Evolutionary conservation across 495 filamentous ascomycete genomes (phyloP).

Genomic region (Pyrenopolyporus hunteri): DNA sequence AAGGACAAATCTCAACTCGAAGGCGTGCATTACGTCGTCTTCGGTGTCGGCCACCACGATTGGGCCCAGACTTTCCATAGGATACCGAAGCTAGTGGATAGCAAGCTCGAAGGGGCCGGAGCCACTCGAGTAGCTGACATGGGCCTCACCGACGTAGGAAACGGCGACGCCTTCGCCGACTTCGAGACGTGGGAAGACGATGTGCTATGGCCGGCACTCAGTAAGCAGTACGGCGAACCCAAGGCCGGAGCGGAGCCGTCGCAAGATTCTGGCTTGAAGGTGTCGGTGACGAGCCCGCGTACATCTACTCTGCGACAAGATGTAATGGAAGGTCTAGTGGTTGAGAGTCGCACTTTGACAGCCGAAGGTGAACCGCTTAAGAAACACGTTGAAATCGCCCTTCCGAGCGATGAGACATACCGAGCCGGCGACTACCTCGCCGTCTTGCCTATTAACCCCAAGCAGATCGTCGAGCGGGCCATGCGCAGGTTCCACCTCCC

Average conservation of each 20-base stretch:
- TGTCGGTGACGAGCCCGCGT: slow-evolving; percentile 64
- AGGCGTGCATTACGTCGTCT: slow-evolving; percentile 67
- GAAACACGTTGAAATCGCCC: slow-evolving; percentile 67
- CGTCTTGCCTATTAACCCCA: slow-evolving; percentile 71
- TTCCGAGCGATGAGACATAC: slow-evolving; percentile 71
- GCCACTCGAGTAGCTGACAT: slow-evolving; percentile 59
- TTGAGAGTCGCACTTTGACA: slow-evolving; percentile 62
- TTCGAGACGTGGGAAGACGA: slow-evolving; percentile 76
- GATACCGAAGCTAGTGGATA: slow-evolving; percentile 69
- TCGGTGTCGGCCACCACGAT: slow-evolving; percentile 63
- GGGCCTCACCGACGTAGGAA: slow-evolving; percentile 66
- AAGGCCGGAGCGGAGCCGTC: slow-evolving; percentile 17
- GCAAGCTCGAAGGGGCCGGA: slow-evolving; percentile 57
- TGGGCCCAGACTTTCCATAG: slow-evolving; percentile 77
- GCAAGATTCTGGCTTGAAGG: slow-evolving; percentile 49
- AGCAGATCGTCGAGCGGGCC: slow-evolving; percentile 59
- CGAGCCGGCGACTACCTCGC: slow-evolving; percentile 78
- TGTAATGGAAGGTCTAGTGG: slow-evolving; percentile 65
- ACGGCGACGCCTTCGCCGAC: slow-evolving; percentile 69
- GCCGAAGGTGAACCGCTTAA: slow-evolving; percentile 62
- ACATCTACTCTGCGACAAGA: slow-evolving; percentile 69
- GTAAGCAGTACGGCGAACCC: slow-evolving; percentile 52
- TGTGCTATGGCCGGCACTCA: slow-evolving; percentile 67
- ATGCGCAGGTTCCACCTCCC: slow-evolving; percentile 60
- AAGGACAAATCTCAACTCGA: slow-evolving; percentile 56